Percentiles rank a stretch among this genome's conserved stretches.
These are phyloP conservation scores for Cryptosporidium muris DNA, from an alignment of 169 alveolate genomes.

Conservation along the genomic window DNA sequence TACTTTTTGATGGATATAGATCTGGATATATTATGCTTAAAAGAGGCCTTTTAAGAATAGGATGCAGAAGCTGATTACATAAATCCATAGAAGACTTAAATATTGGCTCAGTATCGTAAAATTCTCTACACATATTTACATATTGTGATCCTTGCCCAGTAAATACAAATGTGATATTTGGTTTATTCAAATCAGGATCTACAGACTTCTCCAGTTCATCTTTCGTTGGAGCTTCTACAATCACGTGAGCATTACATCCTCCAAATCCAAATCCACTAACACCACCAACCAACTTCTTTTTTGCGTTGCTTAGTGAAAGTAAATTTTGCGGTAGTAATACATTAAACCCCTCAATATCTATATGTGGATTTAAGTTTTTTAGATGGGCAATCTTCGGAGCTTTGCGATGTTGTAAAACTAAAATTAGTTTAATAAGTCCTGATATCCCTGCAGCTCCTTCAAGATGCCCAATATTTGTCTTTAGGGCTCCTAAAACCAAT, in stretches of 20 bases:
- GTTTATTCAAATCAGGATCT: not conserved
- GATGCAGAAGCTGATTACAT: constrained; percentile 22
- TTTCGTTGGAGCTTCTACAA: constrained; percentile 54
- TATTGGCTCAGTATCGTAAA: constrained; percentile 43
- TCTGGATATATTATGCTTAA: constrained; percentile 41
- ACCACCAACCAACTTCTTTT: constrained; percentile 23
- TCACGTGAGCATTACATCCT: constrained; percentile 76
- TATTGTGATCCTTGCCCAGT: constrained; percentile 68
- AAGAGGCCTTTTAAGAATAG: constrained; percentile 20
- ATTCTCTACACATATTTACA: constrained; percentile 60
- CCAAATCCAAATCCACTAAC: constrained; percentile 76
- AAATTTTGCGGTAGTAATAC: constrained; percentile 14
- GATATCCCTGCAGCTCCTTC: constrained; percentile 81
- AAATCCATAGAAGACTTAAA: constrained; percentile 31
- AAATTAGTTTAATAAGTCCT: constrained; percentile 74
- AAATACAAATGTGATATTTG: constrained; percentile 35
- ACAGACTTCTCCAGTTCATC: not conserved
- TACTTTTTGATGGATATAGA: constrained; percentile 30
- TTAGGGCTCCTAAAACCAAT: constrained; percentile 76
- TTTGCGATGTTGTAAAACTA: constrained; percentile 72
- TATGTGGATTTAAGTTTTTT: constrained; percentile 72
- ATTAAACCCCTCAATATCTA: constrained; percentile 72
- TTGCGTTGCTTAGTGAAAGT: constrained; percentile 11
- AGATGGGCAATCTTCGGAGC: constrained; percentile 76
- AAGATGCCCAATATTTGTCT: constrained; percentile 79